Evolutionary conservation across 306 rosid species (phyloP), one percentile per base, ranked within the genome.

Genomic region (Vicia sativa): DNA sequence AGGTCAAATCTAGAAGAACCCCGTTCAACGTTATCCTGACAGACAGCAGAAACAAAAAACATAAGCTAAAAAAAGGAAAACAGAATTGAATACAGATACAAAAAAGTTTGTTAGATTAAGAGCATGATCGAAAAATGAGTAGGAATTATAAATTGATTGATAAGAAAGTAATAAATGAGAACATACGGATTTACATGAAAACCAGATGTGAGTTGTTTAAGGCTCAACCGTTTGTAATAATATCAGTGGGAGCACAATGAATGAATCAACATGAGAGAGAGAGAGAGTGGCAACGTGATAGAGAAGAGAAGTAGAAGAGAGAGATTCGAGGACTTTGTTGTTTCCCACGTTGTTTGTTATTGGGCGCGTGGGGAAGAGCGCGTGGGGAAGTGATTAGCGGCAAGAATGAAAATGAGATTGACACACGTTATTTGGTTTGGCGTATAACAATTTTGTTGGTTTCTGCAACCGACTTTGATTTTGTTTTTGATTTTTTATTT

Each of bases 281-380:
- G 74, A 85, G 50, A 67, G 75, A 73, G 63, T 83, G 83, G 91
- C 89, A 91, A 86, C 70, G 85, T 74, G 75, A 31, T 62, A 52
- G 57, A 68, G 74, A 78, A 61, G 77, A 61, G 79, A 72, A 67
- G 55, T 41, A 25, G 10, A 1, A 21, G 7, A 13, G 61, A n/a
- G 54, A 60, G 12, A 21, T 63, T 52, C 25, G 42, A 29, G 29
- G 25, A 31, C 44, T 60, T 52, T 5, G 16, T 23, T 38, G 4
- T 11, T 23, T 25, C 14, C 7, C 49, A 38, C 25, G 38, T 7
- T 11, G 44, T 23, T 7, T 6, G 44, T 25, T 46, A 11, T 15
- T 50, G 18, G 3, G 80, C 52, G 71, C 37, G 73, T 71, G 18
- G 6, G 0, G 1, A 7, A 0, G 38, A 34, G 38, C 38, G 38